Evolutionary conservation across 306 rosid genomes (phyloP).

Genomic region (Carpinus fangiana): DNA sequence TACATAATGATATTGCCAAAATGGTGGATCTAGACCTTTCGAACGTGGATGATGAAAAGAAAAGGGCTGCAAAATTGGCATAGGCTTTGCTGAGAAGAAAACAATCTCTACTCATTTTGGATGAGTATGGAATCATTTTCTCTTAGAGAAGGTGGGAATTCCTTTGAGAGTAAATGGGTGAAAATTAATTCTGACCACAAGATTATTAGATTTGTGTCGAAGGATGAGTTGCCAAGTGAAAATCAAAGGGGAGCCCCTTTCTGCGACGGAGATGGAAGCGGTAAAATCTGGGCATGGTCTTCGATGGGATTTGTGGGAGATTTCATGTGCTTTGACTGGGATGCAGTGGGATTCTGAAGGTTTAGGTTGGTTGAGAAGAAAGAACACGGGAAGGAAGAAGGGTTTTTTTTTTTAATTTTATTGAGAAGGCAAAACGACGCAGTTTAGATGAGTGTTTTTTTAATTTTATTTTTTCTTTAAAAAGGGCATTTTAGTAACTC

Average conservation of each 20-base stretch:
- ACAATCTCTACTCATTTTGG: conserved; percentile 23
- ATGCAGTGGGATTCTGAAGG: too few relatives aligned
- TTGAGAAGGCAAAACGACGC: too few relatives aligned
- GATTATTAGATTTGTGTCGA: conserved; percentile 26
- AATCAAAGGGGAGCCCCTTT: conserved; percentile 21
- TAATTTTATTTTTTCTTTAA: too few relatives aligned
- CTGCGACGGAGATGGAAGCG: neutral
- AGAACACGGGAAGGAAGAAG: too few relatives aligned
- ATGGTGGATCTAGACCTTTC: conserved; percentile 19
- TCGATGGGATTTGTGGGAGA: too few relatives aligned
- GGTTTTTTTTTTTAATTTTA: too few relatives aligned
- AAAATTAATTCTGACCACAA: conserved; percentile 31
- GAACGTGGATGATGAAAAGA: conserved; percentile 12
- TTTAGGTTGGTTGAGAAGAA: too few relatives aligned
- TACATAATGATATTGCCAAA: conserved; percentile 31
- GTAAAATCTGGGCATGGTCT: neutral
- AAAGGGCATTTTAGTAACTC: too few relatives aligned
- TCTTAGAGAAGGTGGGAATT: conserved; percentile 26
- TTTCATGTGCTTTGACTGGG: too few relatives aligned
- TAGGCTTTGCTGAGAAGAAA: neutral
- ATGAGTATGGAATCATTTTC: conserved; percentile 37
- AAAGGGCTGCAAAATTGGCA: conserved; percentile 29
- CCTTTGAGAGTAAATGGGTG: neutral
- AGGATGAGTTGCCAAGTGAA: conserved; percentile 21
- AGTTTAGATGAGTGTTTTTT: too few relatives aligned